Evolutionary conservation across 768 basidiomycete genomes (phyloP).

Genomic region (Strobilomyces dryophilus): DNA sequence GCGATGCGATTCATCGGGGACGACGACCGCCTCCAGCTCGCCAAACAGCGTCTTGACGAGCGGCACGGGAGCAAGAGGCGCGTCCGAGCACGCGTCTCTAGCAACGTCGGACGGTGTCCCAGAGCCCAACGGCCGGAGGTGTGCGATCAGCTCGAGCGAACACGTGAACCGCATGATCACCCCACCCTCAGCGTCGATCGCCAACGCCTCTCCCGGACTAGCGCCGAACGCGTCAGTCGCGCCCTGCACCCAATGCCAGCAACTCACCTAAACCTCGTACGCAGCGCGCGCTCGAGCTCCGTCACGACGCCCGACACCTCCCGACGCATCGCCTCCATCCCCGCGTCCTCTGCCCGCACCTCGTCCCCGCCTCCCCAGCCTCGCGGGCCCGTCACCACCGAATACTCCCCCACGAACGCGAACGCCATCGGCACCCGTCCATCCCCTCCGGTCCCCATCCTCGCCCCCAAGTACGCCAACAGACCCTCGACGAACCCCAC

Average conservation of each 20-base stretch:
- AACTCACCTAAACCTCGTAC: not conserved
- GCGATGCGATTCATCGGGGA: slow-evolving; percentile 51
- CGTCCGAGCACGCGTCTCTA: too few species aligned
- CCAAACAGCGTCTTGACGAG: slow-evolving; percentile 42
- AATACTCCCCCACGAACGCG: slow-evolving; percentile 26
- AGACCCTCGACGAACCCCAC: slow-evolving; percentile 22
- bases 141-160: slow-evolving; percentile 19
- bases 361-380: too few species aligned
- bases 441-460: not conserved
- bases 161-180: slow-evolving; percentile 24
- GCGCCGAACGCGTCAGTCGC: too few species aligned
- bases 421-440: slow-evolving; percentile 13
- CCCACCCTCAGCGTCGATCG: slow-evolving; percentile 20
- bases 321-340: too few species aligned
- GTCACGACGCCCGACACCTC: not conserved
- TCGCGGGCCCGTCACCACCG: not conserved
- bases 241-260: too few species aligned
- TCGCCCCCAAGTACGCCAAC: slow-evolving; percentile 20
- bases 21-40: slow-evolving; percentile 51
- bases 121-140: slow-evolving; percentile 6
- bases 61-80: slow-evolving; percentile 6
- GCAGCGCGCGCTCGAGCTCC: not conserved
- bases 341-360: too few species aligned
- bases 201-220: slow-evolving; percentile 9
- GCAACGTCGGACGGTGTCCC: not conserved